phyloP scores from a whole-genome alignment of 768 basidiomycete species.

The Candolleomyces aberdarensis region DNA sequence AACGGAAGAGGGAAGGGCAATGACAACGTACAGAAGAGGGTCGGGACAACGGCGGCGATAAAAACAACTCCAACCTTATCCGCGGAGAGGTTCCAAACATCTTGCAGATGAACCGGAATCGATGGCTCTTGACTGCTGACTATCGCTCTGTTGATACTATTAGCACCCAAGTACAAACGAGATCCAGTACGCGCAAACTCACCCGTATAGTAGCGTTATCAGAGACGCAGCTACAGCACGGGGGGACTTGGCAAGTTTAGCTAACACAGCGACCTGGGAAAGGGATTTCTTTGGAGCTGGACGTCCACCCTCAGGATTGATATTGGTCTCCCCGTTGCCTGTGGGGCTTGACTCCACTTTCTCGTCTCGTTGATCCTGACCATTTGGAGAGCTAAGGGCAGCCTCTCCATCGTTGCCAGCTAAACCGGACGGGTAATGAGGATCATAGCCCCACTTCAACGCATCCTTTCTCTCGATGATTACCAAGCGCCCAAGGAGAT shows the following conservation, averaged over 20 bases:
- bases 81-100: slow-evolving; percentile 45
- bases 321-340: background rate
- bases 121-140: slow-evolving; percentile 53
- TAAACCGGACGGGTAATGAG: slow-evolving; percentile 10
- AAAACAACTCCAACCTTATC: slow-evolving; percentile 64
- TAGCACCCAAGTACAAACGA: too few species aligned
- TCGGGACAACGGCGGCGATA: slow-evolving; percentile 61
- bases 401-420: background rate
- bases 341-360: background rate
- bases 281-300: slow-evolving; percentile 15
- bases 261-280: slow-evolving; percentile 40
- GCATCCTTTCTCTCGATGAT: slow-evolving; percentile 56
- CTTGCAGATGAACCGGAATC: slow-evolving; percentile 52
- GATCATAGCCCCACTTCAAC: slow-evolving; percentile 44
- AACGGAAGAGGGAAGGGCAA: background rate
- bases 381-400: background rate
- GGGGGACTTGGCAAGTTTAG: slow-evolving; percentile 39
- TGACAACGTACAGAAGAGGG: slow-evolving; percentile 52
- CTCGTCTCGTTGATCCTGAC: background rate
- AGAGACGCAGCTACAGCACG: slow-evolving; percentile 46
- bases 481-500: slow-evolving; percentile 52
- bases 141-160: slow-evolving; percentile 26
- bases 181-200: slow-evolving; percentile 9
- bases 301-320: background rate
- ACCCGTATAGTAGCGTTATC: slow-evolving; percentile 56